Evolutionary conservation across 2,329 filamentous ascomycete species (phyloP).

Genomic region (Neonectria hederae): DNA sequence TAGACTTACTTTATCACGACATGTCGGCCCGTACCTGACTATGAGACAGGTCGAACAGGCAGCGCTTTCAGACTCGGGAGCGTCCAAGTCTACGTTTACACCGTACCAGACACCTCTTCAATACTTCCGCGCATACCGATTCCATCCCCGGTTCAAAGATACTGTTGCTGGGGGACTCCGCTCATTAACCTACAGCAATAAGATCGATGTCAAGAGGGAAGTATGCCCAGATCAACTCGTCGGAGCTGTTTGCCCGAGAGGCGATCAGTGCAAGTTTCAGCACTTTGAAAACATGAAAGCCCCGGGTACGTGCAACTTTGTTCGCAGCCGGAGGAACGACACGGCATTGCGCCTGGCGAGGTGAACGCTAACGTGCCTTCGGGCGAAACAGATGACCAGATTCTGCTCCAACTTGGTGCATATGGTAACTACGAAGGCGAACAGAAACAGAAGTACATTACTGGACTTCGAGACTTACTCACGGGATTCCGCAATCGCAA

Average conservation of each 20-base stretch:
- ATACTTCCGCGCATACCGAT: conserved; percentile 88
- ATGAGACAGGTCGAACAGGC: conserved; percentile 30
- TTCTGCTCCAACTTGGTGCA: conserved; percentile 76
- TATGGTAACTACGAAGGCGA: conserved; percentile 71
- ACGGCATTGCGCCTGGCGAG: conserved; percentile 42
- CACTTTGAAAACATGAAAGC: conserved; percentile 69
- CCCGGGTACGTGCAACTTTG: conserved; percentile 48
- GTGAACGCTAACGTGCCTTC: conserved; percentile 58
- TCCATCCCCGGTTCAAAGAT: conserved; percentile 79
- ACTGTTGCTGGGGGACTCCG: conserved; percentile 79
- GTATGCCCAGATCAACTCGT: conserved; percentile 81
- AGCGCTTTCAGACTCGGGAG: conserved; percentile 10
- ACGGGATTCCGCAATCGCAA: conserved; percentile 67
- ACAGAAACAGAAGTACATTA: conserved; percentile 69
- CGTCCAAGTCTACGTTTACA: conserved; percentile 41
- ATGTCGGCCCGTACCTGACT: conserved; percentile 31
- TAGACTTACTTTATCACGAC: conserved; percentile 49
- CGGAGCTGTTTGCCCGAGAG: conserved; percentile 75
- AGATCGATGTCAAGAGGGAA: conserved; percentile 78
- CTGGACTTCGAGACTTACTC: conserved; percentile 69
- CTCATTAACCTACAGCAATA: conserved; percentile 93
- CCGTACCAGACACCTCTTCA: conserved; percentile 87
- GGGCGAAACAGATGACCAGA: conserved; percentile 71
- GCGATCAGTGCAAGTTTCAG: conserved; percentile 76
- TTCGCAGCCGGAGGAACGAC: conserved; percentile 30